Evolutionary conservation across 2,329 filamentous ascomycete species (phyloP), one percentile per base, ranked within the genome.

Genomic region (Falciphora oryzae): DNA sequence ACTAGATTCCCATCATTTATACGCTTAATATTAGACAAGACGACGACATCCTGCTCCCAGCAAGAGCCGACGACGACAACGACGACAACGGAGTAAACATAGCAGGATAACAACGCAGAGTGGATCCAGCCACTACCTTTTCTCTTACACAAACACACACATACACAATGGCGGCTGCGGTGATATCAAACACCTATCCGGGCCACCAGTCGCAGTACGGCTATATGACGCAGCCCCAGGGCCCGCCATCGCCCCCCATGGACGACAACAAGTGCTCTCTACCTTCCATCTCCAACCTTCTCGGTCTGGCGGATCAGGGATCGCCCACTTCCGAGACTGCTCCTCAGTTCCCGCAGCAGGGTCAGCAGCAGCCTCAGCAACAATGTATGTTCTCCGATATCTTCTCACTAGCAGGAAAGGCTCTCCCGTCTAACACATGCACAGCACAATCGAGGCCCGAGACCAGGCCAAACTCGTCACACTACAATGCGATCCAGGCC

Each of bases 211-310:
- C 78, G 69, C 80, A 82, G 66, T 83, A 84, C 73, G 77, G 77
- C 71, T 83, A 84, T 72, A 72, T 77, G 44, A 75, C 74, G 50
- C 75, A 77, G 64, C 85, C 85, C 61, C 85, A 87, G 72, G 84
- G 87, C 63, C 89, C 89, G 64, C 89, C 89, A 38, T 92, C 89
- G 69, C 89, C 89, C 67, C 89, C 89, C 58, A 87, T 90, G 74
- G 90, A 93, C 71, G 89, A 92, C 72, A 78, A 78, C 59, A 93
- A 89, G 78, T 95, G 90, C 73, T 96, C 93, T 62, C 81, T 98
- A 65, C 94, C 94, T 27, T 97, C 94, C 56, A 97, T 98, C 75
- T 97, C 93, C 53, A 94, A 92, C 75, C 84, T 98, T 65, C 83
- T 98, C 63, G 90, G 90, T 67, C 85, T 94, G 72, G 91, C 92